Conservation (phyloP, 1,284 basidiomycete genomes). For the Pyrrhoderma lamaoense region DNA sequence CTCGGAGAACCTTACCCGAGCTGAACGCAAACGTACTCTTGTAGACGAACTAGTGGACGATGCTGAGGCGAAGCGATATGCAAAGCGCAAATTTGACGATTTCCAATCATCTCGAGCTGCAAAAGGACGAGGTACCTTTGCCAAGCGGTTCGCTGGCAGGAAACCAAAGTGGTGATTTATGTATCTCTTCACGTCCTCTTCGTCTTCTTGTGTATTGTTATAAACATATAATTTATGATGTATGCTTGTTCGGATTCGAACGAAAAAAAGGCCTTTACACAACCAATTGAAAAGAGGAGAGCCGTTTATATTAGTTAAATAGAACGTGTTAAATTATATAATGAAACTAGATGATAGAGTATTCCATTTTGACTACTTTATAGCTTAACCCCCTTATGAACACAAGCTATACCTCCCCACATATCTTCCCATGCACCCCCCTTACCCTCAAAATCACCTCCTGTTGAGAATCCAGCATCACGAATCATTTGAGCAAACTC, state of each 20-base stretch:
- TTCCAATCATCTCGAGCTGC: conserved; percentile 67
- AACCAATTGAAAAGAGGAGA: too few species aligned
- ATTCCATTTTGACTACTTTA: conserved; percentile 24
- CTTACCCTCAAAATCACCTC: conserved; percentile 59
- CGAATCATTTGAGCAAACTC: conserved; percentile 89
- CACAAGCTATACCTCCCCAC: conserved; percentile 80
- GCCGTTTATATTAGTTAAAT: too few species aligned
- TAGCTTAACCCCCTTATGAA: conserved; percentile 82
- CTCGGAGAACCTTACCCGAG: conserved; percentile 56
- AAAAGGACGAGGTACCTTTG: conserved; percentile 68
- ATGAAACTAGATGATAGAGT: too few species aligned
- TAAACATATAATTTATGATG: too few species aligned
- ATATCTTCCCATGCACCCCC: conserved; percentile 86
- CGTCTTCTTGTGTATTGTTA: too few species aligned
- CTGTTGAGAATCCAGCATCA: conserved; percentile 79
- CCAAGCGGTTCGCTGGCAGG: conserved; percentile 55
- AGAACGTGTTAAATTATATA: too few species aligned
- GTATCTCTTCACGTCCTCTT: conserved; percentile 1
- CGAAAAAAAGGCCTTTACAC: too few species aligned
- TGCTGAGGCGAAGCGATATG: conserved; percentile 78
- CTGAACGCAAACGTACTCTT: conserved; percentile 70
- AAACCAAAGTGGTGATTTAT: conserved; percentile 56
- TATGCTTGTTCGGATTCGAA: too few species aligned
- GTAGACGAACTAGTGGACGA: conserved; percentile 89
- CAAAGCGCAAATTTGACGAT: conserved; percentile 91